Evolutionary conservation across 345 rosid species (phyloP).

Genomic region (Linum tenue): DNA sequence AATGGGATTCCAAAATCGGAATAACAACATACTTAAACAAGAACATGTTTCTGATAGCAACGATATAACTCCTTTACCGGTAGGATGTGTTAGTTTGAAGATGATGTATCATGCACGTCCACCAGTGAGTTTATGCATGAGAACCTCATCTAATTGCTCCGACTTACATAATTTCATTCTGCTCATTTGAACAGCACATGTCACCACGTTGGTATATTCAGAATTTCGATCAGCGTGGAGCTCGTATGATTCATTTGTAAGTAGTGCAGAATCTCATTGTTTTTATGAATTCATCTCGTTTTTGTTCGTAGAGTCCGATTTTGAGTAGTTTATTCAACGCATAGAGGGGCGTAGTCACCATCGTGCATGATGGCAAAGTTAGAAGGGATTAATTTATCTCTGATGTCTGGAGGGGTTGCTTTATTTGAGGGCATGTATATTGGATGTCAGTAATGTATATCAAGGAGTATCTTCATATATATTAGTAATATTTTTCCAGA

Average conservation of each 20-base stretch:
- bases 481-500: constrained; percentile 25
- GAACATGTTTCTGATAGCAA: too few species aligned
- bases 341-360: not conserved
- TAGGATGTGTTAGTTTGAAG: too few species aligned
- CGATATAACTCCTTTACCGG: too few species aligned
- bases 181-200: constrained; percentile 37
- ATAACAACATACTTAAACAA: too few species aligned
- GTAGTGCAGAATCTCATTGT: constrained; percentile 19
- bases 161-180: not conserved
- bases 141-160: not conserved
- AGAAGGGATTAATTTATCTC: not conserved
- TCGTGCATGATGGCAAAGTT: not conserved
- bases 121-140: not conserved
- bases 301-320: not conserved
- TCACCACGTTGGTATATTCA: constrained; percentile 89
- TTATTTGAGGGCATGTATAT: not conserved
- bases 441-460: not conserved
- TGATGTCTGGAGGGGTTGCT: not conserved
- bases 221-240: constrained; percentile 53
- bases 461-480: not conserved
- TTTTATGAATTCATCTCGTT: constrained; percentile 9
- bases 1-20: too few species aligned
- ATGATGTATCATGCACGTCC: too few species aligned
- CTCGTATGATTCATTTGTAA: constrained; percentile 84
- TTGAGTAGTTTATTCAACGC: not conserved